Percentiles rank a stretch among this genome's conserved stretches.
phyloP scores from a whole-genome alignment of 257 asterid species.

The Petunia axillaris region DNA sequence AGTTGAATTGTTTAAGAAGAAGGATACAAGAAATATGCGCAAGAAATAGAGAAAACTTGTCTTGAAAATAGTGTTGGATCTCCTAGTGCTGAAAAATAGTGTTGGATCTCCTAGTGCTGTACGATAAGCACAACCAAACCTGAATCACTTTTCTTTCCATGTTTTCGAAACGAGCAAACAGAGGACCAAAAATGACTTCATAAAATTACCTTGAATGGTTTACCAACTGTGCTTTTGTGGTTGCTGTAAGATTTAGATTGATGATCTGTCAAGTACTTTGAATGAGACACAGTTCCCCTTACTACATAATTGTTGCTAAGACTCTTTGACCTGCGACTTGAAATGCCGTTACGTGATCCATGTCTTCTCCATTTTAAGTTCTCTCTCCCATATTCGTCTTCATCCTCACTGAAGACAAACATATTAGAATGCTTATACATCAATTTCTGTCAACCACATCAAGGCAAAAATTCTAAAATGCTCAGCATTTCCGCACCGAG shows the following conservation, averaged over 20 bases:
- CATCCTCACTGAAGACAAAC: conserved; percentile 65
- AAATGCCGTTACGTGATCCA: conserved; percentile 32
- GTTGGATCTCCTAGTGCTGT: neutral
- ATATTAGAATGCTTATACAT: neutral
- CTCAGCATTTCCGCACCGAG: neutral
- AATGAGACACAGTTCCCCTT: conserved; percentile 48
- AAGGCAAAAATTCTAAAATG: neutral
- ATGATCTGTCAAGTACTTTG: conserved; percentile 46
- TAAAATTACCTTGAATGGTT: conserved; percentile 54
- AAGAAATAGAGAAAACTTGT: neutral
- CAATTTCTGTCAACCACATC: neutral
- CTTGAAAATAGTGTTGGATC: neutral
- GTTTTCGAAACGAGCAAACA: neutral
- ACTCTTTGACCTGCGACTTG: conserved; percentile 55
- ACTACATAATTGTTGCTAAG: conserved; percentile 50
- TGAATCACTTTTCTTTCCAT: neutral
- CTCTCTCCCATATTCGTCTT: conserved; percentile 60
- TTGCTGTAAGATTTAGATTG: conserved; percentile 43
- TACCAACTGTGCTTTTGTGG: conserved; percentile 45
- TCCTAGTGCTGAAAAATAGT: neutral
- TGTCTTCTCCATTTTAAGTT: conserved; percentile 53
- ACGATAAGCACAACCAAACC: neutral
- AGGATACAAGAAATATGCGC: neutral
- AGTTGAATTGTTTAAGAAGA: conserved; percentile 11
- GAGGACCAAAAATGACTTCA: neutral